Base-by-base conservation (phyloP, 1,139 yeast species). In the Sugiyamaella sp. region DNA sequence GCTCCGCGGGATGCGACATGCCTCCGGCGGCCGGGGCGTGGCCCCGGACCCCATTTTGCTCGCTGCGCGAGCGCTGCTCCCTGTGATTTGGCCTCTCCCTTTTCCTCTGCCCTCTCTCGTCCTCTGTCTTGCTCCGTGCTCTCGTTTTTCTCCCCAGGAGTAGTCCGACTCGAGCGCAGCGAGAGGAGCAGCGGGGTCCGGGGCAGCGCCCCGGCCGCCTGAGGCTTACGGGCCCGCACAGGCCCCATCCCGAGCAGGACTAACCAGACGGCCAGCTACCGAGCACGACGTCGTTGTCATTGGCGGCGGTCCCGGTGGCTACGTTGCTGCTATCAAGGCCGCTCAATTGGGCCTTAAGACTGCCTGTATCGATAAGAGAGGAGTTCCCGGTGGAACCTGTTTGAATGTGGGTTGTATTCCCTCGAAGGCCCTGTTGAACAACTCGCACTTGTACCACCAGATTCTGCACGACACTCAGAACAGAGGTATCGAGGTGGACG, bases 251-350 rank as follows among this genome's bases (percentile, higher is more conserved):
- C 29, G 29, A 25, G 29, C 29, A 6, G 8, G 4, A 29, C 46
- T 43, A 35, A 44, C 48, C 20, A 12, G 9, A n/a, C 6, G 20
- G 6, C 6, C 17, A 38, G 44, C 38, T 8, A 17, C 52, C 19
- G 82, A 88, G 71, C 95, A 89, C 71, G 99, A 93, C 68, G 83
- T 91, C 56, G 95, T 91, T 54, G 89, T 95, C 64, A 87, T 95
- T 69, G 99, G 99, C 64, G 99, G 97, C 67, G 99, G 99, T 56
- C 99, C 99, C 62, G 99, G 98, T 73, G 99, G 99, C 17, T 74
- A 74, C 61, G 95, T 95, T 63, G 98, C 98, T 55, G 99, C 99
- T 68, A 95, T 95, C 72, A 91, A 89, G 75, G 97, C 97, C 56
- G 99, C 99, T 51, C 99, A 95, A 77, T 80, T 90, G 59, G 98